A percentile compares a stretch with the other conserved stretches of the same genome.
Conservation (phyloP, 176 grass and related monocot species). For the Oryza nivara region DNA sequence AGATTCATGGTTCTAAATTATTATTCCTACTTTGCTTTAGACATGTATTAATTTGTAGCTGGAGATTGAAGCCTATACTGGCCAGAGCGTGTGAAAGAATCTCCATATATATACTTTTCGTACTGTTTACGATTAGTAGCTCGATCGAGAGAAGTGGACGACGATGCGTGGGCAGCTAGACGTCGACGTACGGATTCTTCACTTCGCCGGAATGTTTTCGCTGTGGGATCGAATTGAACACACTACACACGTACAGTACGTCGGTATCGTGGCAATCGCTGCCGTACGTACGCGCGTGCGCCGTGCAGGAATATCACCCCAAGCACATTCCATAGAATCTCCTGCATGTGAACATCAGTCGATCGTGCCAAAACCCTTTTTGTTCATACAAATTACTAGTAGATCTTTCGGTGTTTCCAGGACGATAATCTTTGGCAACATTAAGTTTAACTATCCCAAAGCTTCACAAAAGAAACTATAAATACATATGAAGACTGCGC, state of each 20-base stretch:
- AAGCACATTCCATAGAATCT: constrained; percentile 8
- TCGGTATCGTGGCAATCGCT: constrained; percentile 15
- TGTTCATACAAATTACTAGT: too few species aligned
- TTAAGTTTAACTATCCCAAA: too few species aligned
- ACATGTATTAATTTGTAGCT: too few species aligned
- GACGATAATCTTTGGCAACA: too few species aligned
- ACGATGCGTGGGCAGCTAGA: not conserved
- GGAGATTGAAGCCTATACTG: not conserved
- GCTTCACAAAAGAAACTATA: too few species aligned
- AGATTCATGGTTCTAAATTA: too few species aligned
- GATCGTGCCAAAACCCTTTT: not conserved
- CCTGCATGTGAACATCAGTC: not conserved
- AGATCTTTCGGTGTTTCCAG: too few species aligned
- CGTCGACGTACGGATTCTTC: not conserved
- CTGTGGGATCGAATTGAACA: not conserved
- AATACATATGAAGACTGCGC: too few species aligned
- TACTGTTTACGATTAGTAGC: not conserved
- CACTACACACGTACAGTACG: constrained; percentile 9
- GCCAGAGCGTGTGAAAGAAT: not conserved
- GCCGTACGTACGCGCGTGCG: not conserved
- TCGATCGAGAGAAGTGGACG: not conserved
- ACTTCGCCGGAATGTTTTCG: not conserved
- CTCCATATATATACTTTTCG: not conserved
- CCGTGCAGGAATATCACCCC: not conserved
- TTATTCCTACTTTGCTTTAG: too few species aligned